Evolutionary conservation across 2,329 filamentous ascomycete species (phyloP), one percentile per base, ranked within the genome.

Genomic region (Pseudogymnoascus sp.): DNA sequence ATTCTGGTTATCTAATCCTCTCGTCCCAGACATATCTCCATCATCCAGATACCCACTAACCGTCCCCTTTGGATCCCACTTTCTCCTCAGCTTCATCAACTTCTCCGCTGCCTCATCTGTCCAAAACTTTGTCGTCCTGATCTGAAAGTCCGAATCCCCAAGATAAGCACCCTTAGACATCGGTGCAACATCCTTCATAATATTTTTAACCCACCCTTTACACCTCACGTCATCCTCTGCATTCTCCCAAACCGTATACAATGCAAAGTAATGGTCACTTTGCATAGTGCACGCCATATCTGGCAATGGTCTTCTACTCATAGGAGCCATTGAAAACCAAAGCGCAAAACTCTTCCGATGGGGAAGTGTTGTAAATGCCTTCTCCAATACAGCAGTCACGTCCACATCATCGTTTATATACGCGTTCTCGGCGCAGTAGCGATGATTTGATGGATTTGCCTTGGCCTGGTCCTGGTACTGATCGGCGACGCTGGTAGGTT

Each of bases 281-380:
- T 83, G 81, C 77, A 84, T 77, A 28, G 77, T 80, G 12, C 83
- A 71, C 3, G 82, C 82, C 82, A 84, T 84, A 63, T 80, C 78
- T 0, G 76, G 74, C 37, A 79, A 70, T 31, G 65, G 49, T 2
- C 76, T 71, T 25, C 75, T 71, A 42, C 77, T 80, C 28, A 75
- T 76, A 0, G 82, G 82, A 31, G 73, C 74, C 81, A 84, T 83
- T 8, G 77, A 69, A 67, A 77, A 82, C 76, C 80, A 84, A 9
- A 84, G 70, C 1, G 79, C 71, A 59, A 78, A 80, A 1, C 77
- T 73, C 68, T 80, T 78, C 21, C 69, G 70, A 36, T 65, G 23
- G 0, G 82, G 81, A 28, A 84, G 70, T 0, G 76, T 78, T 0
- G 76, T 79, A 66, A 83, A 83, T 0, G 79, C 77, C 23, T 72